These are phyloP conservation scores for Ceratobasidium sp. DNA, from an alignment of 1,284 basidiomycete genomes.

Conservation along the genomic window DNA sequence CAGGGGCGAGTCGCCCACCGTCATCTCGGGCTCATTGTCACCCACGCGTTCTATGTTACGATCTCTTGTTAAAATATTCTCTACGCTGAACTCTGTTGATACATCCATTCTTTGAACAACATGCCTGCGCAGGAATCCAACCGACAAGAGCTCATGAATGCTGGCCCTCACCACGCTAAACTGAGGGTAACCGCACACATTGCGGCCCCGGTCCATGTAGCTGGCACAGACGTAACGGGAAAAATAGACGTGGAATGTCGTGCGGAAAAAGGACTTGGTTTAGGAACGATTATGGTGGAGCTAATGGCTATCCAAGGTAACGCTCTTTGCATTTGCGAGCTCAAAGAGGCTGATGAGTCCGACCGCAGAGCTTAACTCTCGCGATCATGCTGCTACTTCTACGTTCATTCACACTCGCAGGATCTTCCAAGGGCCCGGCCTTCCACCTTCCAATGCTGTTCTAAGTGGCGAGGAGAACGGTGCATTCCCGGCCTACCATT, in stretches of 20 bases:
- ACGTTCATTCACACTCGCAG: constrained; percentile 74
- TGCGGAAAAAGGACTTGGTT: constrained; percentile 75
- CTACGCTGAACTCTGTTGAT: neutral
- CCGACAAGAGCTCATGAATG: constrained; percentile 75
- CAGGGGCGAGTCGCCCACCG: constrained; percentile 10
- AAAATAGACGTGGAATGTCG: constrained; percentile 80
- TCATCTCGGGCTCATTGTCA: neutral
- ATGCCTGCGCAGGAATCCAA: constrained; percentile 14
- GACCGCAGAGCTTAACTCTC: constrained; percentile 70
- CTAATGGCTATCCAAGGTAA: constrained; percentile 76
- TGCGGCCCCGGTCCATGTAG: constrained; percentile 67
- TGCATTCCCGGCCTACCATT: constrained; percentile 68
- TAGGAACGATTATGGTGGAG: constrained; percentile 78
- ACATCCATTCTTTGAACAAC: neutral
- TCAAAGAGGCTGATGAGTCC: constrained; percentile 28
- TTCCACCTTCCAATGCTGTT: constrained; percentile 82
- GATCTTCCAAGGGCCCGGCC: constrained; percentile 71
- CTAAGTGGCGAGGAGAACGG: constrained; percentile 67
- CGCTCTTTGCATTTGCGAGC: constrained; percentile 45
- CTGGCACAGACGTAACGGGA: constrained; percentile 71
- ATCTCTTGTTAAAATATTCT: neutral
- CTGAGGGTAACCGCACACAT: constrained; percentile 71
- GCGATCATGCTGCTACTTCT: constrained; percentile 79
- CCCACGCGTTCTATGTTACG: neutral
- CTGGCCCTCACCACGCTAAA: constrained; percentile 75